These are phyloP conservation scores for Verticillium alfalfae DNA, from an alignment of 2,329 filamentous ascomycete genomes.

Conservation along the genomic window DNA sequence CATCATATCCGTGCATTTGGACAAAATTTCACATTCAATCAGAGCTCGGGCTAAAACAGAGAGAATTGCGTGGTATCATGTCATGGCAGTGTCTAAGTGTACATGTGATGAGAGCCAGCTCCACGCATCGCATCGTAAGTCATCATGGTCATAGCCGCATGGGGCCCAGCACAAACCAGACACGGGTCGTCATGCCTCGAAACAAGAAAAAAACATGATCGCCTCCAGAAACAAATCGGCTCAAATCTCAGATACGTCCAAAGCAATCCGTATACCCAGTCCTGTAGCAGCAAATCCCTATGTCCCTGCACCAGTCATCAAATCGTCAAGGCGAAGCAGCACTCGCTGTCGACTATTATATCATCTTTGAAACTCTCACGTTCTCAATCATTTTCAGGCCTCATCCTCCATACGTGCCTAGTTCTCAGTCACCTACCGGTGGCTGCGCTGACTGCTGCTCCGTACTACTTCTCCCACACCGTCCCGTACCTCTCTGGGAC, in stretches of 20 bases:
- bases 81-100: background rate
- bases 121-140: background rate
- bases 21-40: background rate
- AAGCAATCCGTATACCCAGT: background rate
- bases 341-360: background rate
- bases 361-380: background rate
- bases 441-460: conserved; percentile 31
- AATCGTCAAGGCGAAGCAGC: background rate
- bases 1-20: background rate
- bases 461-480: conserved; percentile 53
- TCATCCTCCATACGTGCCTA: background rate
- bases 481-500: conserved; percentile 51
- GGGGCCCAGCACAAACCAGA: background rate
- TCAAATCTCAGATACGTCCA: background rate
- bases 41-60: background rate
- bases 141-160: background rate
- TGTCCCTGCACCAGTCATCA: background rate
- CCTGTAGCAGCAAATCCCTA: background rate
- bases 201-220: background rate
- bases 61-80: background rate
- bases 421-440: background rate
- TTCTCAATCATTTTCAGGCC: too few species aligned
- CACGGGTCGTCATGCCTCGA: background rate
- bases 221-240: background rate
- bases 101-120: background rate